Evolutionary conservation across 129 eudicot genomes (phyloP), one percentile per base, ranked within the genome.

Genomic region (Artemisia tridentata): DNA sequence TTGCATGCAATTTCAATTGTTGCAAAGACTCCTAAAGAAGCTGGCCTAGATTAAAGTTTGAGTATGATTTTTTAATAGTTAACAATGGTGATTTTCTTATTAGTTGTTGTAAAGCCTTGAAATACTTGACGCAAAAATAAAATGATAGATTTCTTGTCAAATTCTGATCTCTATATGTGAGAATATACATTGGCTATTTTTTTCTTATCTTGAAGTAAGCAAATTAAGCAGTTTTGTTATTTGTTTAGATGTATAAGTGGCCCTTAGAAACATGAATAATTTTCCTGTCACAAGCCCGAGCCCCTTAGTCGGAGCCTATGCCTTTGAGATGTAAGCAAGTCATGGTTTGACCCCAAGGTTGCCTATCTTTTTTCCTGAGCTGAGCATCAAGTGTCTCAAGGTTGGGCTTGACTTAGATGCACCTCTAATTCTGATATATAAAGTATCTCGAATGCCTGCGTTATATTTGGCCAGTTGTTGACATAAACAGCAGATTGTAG

Each of bases 1-100:
- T 69, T 88, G 67, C 88, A 88, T 60, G 96, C 96, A 4, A 77
- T 88, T 15, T 88, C 96, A 2, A 88, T 88, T 65, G 83, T 74
- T 29, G 96, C 96, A 67, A 88, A 85, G 70, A 85, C 95, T 63
- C 95, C 95, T 27, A 76, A 78, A 72, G 95, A 88, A 78, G 84
- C 83, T 17, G 91, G 75, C 63, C 57, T 59, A 18, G 56, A 9
- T 60, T 79, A 66, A 69, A 34, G 46, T 13, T 38, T 9, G 11
- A 6, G 14, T 38, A 67, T 75, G 66, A 54, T 15, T 54, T 75
- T 56, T 57, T 18, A 31, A 9, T 13, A 29, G 16, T 57, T 71
- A 58, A 43, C 11, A 54, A 34, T 55, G 20, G 64, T 41, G 4
- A 56, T 54, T 69, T 18, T 13, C 43, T 69, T 19, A 7, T 69